phyloP scores from a whole-genome alignment of 2,329 filamentous ascomycete genomes.

The Colletotrichum noveboracense region DNA sequence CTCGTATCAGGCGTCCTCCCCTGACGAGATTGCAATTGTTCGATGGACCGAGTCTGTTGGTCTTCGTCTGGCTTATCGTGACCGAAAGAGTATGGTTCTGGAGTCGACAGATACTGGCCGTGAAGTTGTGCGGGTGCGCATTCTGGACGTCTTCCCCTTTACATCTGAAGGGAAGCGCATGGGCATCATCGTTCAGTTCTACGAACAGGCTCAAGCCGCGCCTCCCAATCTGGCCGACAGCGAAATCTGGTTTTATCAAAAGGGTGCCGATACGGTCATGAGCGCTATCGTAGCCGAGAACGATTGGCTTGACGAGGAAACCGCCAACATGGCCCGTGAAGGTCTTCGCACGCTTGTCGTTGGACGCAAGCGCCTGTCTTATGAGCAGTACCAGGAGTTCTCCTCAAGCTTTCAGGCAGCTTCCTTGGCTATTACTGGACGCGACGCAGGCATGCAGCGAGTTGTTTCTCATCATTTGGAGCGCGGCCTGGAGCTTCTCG shows the following conservation, averaged over 20 bases:
- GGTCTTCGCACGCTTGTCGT: constrained; percentile 93
- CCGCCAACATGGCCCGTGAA: constrained; percentile 98
- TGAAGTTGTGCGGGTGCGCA: constrained; percentile 81
- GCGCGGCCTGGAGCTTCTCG: constrained; percentile 86
- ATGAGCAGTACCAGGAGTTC: constrained; percentile 83
- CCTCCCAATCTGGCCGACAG: constrained; percentile 58
- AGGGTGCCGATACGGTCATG: constrained; percentile 99
- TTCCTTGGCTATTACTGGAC: constrained; percentile 77
- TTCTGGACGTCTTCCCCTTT: constrained; percentile 95
- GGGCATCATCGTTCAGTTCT: constrained; percentile 94
- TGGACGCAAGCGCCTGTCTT: constrained; percentile 85
- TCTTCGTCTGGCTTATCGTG: constrained; percentile 81
- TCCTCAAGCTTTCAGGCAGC: constrained; percentile 77
- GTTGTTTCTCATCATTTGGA: constrained; percentile 85
- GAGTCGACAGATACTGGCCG: constrained; percentile 77
- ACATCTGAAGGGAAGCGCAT: constrained; percentile 98
- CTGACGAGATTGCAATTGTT: constrained; percentile 97
- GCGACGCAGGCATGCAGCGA: constrained; percentile 81
- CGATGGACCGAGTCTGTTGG: constrained; percentile 94
- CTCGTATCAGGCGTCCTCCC: constrained; percentile 94
- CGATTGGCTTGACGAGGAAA: constrained; percentile 99
- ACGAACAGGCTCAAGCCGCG: constrained; percentile 59
- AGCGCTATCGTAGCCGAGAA: constrained; percentile 92
- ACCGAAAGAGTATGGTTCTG: constrained; percentile 84
- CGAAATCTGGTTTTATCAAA: constrained; percentile 98